Conservation (phyloP, 179 eudicot species). For the Drosera spatulata region DNA sequence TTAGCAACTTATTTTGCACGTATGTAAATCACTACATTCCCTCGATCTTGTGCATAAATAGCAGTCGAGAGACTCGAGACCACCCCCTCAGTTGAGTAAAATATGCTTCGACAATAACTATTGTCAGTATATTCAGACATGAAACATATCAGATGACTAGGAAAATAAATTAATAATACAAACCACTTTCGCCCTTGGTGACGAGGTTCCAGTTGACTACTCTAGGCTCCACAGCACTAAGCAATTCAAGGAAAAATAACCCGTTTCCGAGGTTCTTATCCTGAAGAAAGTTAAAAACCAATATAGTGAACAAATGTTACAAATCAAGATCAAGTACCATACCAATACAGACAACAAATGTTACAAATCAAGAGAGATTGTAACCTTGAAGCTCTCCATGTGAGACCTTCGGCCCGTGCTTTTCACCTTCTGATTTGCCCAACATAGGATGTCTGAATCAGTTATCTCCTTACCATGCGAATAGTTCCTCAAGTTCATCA, state of each 20-base stretch:
- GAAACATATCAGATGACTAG: too few species aligned
- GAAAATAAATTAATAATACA: background rate
- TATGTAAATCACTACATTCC: too few species aligned
- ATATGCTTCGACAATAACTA: too few species aligned
- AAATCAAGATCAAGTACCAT: too few species aligned
- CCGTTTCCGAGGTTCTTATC: slow-evolving; percentile 41
- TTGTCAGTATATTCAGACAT: too few species aligned
- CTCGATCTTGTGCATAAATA: too few species aligned
- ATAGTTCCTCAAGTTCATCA: slow-evolving; percentile 34
- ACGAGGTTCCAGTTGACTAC: slow-evolving; percentile 48
- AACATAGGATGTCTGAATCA: slow-evolving; percentile 33
- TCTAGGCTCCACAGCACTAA: slow-evolving; percentile 43
- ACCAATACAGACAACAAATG: background rate
- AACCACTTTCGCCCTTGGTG: slow-evolving; percentile 21
- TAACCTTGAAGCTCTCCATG: slow-evolving; percentile 50
- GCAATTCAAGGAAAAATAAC: slow-evolving; percentile 39
- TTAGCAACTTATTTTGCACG: too few species aligned
- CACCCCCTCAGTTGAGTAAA: too few species aligned
- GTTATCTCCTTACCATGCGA: slow-evolving; percentile 38
- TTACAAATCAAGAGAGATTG: background rate
- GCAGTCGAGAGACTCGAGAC: too few species aligned
- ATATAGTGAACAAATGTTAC: too few species aligned
- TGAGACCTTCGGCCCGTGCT: slow-evolving; percentile 23
- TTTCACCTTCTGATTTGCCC: slow-evolving; percentile 45
- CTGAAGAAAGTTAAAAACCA: slow-evolving; percentile 5